Evolutionary conservation across 139 green algal genomes (phyloP), one percentile per base, ranked within the genome.

Genomic region (Astrephomene gubernaculifera): DNA sequence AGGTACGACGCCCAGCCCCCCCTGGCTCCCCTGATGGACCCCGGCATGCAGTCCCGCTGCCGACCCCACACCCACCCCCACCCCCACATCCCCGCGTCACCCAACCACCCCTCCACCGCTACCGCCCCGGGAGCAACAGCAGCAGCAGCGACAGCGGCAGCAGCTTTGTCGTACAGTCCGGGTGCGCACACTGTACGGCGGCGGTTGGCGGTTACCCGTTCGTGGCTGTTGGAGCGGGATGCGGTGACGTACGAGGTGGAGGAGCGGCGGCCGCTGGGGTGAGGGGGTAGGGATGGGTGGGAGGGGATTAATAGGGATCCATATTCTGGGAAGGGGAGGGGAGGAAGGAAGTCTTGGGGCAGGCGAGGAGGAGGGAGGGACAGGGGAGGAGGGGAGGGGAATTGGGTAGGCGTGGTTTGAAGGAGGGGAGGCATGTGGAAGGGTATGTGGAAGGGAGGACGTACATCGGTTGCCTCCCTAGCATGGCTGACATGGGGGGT

Each of bases 171-270:
- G 38, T 65, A 78, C 64, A 54, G 54, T n/a, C 52, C 72, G 25
- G 87, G 90, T 19, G 90, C 85, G 29, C 86, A 91, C 81, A 83
- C 83, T 14, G 81, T 86, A 12, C 52, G 82, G 1, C 89, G 93
- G 1, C 87, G 91, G 31, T 89, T 97, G 61, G 88, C 92, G 41
- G 89, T 98, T 14, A 97, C 93, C 0, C 86, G 86, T 29, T 84
- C 41, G 0, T 89, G 87, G 19, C 85, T 98, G 49, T 73, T 97
- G 65, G 95, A 96, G 87, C 89, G 94, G 29, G 36, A 79, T 86
- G 87, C 41, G 41, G 88, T 83, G 43, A 94, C 80, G 29, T 96
- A 96, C 86, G 92, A 94, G 36, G 89, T 94, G 17, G 71, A 79
- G 61, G 76, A 82, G 31, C 81, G 87, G 25, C n/a, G 73, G 52